A percentile compares a stretch with the other conserved stretches of the same genome.
phyloP scores from a whole-genome alignment of 1,139 yeast genomes.

The Geotrichum reessii region DNA sequence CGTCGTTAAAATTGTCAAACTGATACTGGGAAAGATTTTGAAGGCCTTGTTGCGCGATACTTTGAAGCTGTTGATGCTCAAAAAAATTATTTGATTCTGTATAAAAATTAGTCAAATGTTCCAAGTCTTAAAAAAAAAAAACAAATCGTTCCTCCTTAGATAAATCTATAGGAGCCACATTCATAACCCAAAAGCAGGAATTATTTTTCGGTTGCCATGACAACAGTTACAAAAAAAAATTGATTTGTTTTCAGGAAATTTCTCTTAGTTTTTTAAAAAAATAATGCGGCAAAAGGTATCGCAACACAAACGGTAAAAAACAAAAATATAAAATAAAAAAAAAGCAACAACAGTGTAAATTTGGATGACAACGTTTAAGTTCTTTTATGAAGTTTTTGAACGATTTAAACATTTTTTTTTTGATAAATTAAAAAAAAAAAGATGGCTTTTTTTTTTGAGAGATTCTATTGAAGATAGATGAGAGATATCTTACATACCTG shows the following conservation, averaged over 20 bases:
- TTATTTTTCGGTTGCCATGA: background rate
- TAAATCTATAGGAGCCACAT: background rate
- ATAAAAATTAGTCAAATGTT: background rate
- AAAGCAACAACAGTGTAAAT: background rate
- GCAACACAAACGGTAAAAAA: background rate
- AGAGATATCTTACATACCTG: background rate
- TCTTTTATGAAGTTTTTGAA: background rate
- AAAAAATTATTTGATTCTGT: background rate
- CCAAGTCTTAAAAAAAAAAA: background rate
- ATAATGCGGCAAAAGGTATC: background rate
- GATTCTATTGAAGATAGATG: too few species aligned
- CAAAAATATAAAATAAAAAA: background rate
- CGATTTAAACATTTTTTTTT: background rate
- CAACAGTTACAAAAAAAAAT: background rate
- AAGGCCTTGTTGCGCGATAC: background rate
- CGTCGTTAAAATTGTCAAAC: background rate
- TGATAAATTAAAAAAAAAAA: background rate
- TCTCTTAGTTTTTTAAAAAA: background rate
- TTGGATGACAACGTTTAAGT: background rate
- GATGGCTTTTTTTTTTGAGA: background rate
- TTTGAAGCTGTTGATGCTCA: background rate
- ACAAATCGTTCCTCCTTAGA: background rate
- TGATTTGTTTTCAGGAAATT: background rate
- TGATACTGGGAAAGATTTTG: background rate
- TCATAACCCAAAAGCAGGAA: background rate